Conservation (phyloP, 208 protist genomes). For the Porcisia hertigi region DNA sequence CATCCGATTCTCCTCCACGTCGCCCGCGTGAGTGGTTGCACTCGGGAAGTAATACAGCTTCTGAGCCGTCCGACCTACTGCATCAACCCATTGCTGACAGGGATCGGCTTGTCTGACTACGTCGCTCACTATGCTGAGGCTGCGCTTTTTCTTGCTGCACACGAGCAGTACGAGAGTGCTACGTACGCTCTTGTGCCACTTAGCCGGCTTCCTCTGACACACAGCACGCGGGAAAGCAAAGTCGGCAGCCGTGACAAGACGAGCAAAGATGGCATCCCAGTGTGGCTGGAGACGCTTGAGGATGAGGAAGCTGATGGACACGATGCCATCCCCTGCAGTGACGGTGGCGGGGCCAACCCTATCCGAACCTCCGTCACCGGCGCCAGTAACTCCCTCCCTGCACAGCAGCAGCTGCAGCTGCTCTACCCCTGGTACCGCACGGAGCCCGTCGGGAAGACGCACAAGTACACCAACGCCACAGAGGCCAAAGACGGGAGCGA, state of each 20-base stretch:
- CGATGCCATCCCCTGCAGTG: not conserved
- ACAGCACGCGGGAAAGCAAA: not conserved
- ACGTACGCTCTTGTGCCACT: constrained; percentile 33
- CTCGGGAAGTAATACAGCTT: constrained; percentile 35
- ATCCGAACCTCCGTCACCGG: not conserved
- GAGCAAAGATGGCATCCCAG: not conserved
- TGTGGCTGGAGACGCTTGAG: not conserved
- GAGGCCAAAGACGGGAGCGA: not conserved
- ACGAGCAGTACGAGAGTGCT: constrained; percentile 43
- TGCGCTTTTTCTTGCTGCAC: constrained; percentile 36
- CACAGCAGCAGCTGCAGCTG: not conserved
- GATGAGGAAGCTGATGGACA: not conserved
- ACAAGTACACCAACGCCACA: not conserved
- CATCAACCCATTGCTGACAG: constrained; percentile 35
- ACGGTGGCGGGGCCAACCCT: not conserved
- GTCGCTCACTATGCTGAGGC: constrained; percentile 51
- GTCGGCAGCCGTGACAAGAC: not conserved
- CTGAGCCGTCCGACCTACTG: constrained; percentile 42
- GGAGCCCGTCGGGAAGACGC: constrained; percentile 7
- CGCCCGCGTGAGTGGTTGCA: constrained; percentile 24
- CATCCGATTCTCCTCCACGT: constrained; percentile 33
- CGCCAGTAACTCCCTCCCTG: not conserved
- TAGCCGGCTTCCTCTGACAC: constrained; percentile 4
- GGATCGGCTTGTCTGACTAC: constrained; percentile 43
- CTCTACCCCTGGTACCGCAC: constrained; percentile 30